These are phyloP conservation scores for Halocafeteria seosinensis DNA, from an alignment of 108 stramenopile genomes.

Conservation along the genomic window DNA sequence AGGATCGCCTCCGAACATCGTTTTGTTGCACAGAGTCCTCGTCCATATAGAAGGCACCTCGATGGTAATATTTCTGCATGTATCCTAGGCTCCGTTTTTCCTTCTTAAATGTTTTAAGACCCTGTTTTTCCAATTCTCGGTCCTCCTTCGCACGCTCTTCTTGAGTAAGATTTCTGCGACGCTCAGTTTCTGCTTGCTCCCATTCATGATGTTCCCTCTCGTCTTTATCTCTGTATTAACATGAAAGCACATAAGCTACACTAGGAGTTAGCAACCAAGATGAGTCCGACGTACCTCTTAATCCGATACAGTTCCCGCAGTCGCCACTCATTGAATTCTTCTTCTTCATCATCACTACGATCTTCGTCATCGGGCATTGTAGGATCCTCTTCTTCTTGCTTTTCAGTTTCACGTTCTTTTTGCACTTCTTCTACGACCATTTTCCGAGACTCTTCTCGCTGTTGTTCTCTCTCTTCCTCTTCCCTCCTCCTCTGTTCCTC, in stretches of 20 bases:
- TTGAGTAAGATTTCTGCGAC: constrained; percentile 65
- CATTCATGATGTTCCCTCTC: constrained; percentile 21
- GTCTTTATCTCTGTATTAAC: no score
- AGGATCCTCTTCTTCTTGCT: constrained; percentile 10
- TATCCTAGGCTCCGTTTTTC: constrained; percentile 27
- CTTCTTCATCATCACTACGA: constrained; percentile 25
- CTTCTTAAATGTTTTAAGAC: constrained; percentile 10
- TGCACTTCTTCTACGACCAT: constrained; percentile 11
- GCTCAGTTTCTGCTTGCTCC: constrained; percentile 44
- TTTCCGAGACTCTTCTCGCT: background rate
- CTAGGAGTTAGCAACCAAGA: no score
- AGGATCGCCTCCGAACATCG: constrained; percentile 63
- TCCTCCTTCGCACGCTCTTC: constrained; percentile 66
- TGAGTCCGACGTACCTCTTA: constrained; percentile 31
- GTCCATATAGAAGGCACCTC: constrained; percentile 94
- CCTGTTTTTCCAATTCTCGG: constrained; percentile 27
- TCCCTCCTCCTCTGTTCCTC: background rate
- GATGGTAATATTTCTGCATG: constrained; percentile 79
- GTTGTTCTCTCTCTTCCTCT: background rate
- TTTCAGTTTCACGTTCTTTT: constrained; percentile 13
- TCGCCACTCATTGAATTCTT: constrained; percentile 38
- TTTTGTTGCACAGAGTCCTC: constrained; percentile 52
- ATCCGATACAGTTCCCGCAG: constrained; percentile 30
- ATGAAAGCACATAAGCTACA: no score
- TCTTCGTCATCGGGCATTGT: constrained; percentile 31